Conservation (phyloP, 2,329 filamentous ascomycete species). For the Rutstroemia sp. region DNA sequence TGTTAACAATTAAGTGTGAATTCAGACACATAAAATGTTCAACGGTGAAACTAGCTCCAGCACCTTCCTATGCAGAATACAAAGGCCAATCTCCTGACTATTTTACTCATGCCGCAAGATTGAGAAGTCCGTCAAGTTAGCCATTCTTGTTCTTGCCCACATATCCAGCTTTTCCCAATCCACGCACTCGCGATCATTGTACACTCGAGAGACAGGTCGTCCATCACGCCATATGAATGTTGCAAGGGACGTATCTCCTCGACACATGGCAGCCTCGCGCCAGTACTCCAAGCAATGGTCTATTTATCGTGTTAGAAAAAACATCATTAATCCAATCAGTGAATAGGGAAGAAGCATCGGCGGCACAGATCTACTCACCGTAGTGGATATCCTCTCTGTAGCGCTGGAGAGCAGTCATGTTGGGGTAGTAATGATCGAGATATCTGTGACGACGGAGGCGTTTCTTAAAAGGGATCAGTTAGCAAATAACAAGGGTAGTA, state of each 20-base stretch:
- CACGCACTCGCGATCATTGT: conserved; percentile 8
- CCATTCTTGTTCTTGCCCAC: conserved; percentile 2
- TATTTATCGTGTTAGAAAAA: background rate
- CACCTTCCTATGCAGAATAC: too few species aligned
- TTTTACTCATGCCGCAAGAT: background rate
- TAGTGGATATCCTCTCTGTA: conserved; percentile 3
- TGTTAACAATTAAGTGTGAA: background rate
- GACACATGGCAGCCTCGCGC: conserved; percentile 11
- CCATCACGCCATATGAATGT: conserved; percentile 10
- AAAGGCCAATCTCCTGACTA: too few species aligned
- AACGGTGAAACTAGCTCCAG: background rate
- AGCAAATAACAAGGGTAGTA: background rate
- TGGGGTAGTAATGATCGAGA: conserved; percentile 9
- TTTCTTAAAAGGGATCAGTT: background rate
- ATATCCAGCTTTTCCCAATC: conserved; percentile 6
- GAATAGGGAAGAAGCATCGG: background rate
- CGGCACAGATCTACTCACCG: background rate
- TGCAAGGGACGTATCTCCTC: conserved; percentile 4
- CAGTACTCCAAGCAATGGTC: conserved; percentile 11
- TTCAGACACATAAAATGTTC: background rate
- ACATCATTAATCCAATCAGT: background rate
- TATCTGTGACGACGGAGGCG: conserved; percentile 5
- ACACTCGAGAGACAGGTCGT: conserved; percentile 6
- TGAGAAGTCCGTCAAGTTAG: conserved; percentile 4
- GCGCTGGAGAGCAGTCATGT: conserved; percentile 7